Evolutionary conservation across 2,329 filamentous ascomycete genomes (phyloP).

Genomic region (Ustulina deusta): DNA sequence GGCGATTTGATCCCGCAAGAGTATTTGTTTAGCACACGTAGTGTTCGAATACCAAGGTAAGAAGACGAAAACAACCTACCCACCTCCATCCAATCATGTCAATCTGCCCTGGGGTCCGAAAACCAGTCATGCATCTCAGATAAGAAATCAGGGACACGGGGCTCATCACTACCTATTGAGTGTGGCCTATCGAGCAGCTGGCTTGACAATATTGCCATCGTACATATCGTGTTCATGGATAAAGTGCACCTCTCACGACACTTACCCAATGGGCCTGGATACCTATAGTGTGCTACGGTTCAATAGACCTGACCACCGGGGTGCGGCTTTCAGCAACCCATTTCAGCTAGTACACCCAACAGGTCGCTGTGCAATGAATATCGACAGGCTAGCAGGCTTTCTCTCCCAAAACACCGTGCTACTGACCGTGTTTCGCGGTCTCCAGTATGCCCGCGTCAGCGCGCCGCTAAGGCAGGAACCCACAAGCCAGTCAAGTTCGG

Average conservation of each 20-base stretch:
- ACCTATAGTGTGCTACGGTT: not conserved
- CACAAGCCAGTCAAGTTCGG: conserved; percentile 14
- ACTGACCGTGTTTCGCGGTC: conserved; percentile 1
- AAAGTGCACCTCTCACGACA: not conserved
- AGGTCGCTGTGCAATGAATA: not conserved
- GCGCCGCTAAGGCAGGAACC: conserved; percentile 34
- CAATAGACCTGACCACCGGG: not conserved
- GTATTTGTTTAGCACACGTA: not conserved
- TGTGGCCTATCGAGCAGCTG: conserved; percentile 8
- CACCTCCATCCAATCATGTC: not conserved
- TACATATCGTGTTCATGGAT: conserved; percentile 17
- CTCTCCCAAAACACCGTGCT: conserved; percentile 15
- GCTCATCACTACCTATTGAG: conserved; percentile 15
- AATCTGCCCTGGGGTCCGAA: not conserved
- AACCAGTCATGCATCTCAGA: conserved; percentile 9
- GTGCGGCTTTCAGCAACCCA: conserved; percentile 24
- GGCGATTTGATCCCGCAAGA: not conserved
- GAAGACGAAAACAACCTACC: not conserved
- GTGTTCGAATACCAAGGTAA: not conserved
- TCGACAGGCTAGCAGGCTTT: conserved; percentile 21
- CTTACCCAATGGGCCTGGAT: not conserved
- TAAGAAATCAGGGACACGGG: conserved; percentile 13
- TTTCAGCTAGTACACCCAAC: conserved; percentile 10
- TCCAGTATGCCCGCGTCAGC: not conserved
- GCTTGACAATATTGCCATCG: conserved; percentile 32